Evolutionary conservation across 2,329 filamentous ascomycete genomes (phyloP).

Genomic region (Xylariaceae sp.): DNA sequence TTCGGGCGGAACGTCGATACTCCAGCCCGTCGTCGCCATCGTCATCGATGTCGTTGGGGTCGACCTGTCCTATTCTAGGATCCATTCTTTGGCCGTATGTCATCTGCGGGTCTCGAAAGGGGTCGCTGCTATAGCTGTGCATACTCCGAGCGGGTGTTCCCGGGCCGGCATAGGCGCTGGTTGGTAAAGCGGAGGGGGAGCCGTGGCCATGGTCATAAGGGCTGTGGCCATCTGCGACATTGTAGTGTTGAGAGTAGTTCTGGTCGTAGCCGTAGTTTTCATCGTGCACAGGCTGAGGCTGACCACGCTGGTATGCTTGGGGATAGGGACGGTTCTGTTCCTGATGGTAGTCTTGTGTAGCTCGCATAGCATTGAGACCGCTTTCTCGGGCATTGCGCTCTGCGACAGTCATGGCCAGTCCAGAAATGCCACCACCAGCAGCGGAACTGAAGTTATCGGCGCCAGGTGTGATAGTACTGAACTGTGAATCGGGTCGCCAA

Average conservation of each 20-base stretch:
- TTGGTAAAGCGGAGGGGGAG: constrained; percentile 39
- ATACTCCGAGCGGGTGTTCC: constrained; percentile 46
- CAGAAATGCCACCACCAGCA: constrained; percentile 63
- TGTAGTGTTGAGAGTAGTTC: constrained; percentile 20
- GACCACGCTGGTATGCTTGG: constrained; percentile 17
- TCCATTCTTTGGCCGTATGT: constrained; percentile 44
- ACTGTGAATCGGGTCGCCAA: constrained; percentile 26
- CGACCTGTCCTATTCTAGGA: constrained; percentile 55
- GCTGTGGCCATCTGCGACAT: constrained; percentile 12
- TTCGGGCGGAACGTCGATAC: constrained; percentile 48
- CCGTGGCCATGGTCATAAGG: constrained; percentile 33
- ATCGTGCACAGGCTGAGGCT: constrained; percentile 17
- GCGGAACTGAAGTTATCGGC: constrained; percentile 63
- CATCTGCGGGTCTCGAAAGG: constrained; percentile 56
- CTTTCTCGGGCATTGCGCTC: constrained; percentile 62
- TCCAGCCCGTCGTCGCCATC: constrained; percentile 83
- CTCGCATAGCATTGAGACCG: constrained; percentile 58
- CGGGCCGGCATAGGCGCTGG: constrained; percentile 30
- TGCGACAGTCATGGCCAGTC: constrained; percentile 63
- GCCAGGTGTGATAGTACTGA: constrained; percentile 52
- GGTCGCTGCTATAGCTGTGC: constrained; percentile 57
- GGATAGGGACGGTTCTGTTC: constrained; percentile 16
- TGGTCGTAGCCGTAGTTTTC: constrained; percentile 19
- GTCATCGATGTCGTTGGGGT: constrained; percentile 78
- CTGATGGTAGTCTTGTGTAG: constrained; percentile 25